A percentile compares a stretch with the other conserved stretches of the same genome.
Evolutionary conservation across 2,329 filamentous ascomycete species (phyloP).

Genomic region (Apiospora aurea): DNA sequence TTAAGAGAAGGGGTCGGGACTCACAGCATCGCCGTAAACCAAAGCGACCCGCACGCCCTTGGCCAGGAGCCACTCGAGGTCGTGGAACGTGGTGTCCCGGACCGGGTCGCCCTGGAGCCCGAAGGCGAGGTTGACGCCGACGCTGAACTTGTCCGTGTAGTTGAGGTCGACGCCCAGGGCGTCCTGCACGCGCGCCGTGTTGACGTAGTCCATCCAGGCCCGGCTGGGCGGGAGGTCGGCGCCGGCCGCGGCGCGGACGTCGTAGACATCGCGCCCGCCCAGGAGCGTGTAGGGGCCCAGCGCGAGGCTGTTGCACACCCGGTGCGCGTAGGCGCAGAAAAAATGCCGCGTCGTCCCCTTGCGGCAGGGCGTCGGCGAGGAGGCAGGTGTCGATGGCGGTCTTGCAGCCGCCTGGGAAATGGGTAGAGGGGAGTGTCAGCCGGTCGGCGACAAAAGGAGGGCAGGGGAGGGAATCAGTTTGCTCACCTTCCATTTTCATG

Average conservation of each 20-base stretch:
- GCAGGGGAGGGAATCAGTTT: slow-evolving; percentile 26
- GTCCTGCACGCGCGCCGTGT: slow-evolving; percentile 58
- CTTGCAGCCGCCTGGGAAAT: neutral
- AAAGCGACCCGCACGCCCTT: slow-evolving; percentile 47
- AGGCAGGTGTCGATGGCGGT: neutral
- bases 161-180: slow-evolving; percentile 67
- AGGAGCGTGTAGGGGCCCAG: slow-evolving; percentile 42
- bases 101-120: slow-evolving; percentile 61
- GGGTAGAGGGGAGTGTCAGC: neutral
- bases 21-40: slow-evolving; percentile 42
- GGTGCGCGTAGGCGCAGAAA: neutral
- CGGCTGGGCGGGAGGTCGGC: slow-evolving; percentile 59
- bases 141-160: slow-evolving; percentile 59
- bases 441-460: neutral
- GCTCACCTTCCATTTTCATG: slow-evolving; percentile 38
- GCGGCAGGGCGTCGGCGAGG: neutral
- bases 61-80: slow-evolving; percentile 34
- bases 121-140: slow-evolving; percentile 56
- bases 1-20: slow-evolving; percentile 21
- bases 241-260: slow-evolving; percentile 33
- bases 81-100: slow-evolving; percentile 38
- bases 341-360: neutral
- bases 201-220: slow-evolving; percentile 58
- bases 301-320: neutral
- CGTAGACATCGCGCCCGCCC: slow-evolving; percentile 56